Conservation (phyloP, 139 green algal species). For the Ulvella scutata region DNA sequence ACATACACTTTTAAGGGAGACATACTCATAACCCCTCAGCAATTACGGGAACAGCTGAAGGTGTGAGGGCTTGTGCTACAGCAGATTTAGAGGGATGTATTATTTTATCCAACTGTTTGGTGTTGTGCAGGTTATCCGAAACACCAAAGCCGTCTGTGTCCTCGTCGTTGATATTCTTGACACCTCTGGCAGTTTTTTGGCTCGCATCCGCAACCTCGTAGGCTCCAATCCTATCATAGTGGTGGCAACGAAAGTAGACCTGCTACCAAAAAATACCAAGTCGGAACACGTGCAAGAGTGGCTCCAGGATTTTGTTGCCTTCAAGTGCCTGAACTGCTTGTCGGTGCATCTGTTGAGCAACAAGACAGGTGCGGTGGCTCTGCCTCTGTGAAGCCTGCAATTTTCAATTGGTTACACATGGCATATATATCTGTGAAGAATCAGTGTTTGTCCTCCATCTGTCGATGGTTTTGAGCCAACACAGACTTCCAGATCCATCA, state of each 20-base stretch:
- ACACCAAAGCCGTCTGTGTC: constrained; percentile 42
- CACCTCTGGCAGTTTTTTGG: constrained; percentile 16
- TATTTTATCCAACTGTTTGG: background rate
- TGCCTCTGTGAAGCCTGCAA: background rate
- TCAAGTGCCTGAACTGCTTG: constrained; percentile 50
- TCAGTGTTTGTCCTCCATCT: background rate
- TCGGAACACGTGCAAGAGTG: constrained; percentile 43
- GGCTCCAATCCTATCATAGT: constrained; percentile 84
- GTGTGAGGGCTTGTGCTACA: too few species aligned
- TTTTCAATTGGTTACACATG: background rate
- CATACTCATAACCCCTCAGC: background rate
- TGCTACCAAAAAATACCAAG: constrained; percentile 59
- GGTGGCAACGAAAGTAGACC: constrained; percentile 86
- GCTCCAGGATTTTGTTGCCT: constrained; percentile 34
- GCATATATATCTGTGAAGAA: background rate
- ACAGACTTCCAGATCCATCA: too few species aligned
- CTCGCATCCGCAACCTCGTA: constrained; percentile 65
- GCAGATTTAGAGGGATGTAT: too few species aligned
- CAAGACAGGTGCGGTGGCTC: constrained; percentile 27
- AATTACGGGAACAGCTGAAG: background rate
- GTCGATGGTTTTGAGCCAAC: background rate
- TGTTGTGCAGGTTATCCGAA: constrained; percentile 24
- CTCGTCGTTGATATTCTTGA: constrained; percentile 85
- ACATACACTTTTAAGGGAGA: background rate
- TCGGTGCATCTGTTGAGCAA: constrained; percentile 51